Conservation (phyloP, 2,329 filamentous ascomycete genomes). For the Calonectria ilicicola region DNA sequence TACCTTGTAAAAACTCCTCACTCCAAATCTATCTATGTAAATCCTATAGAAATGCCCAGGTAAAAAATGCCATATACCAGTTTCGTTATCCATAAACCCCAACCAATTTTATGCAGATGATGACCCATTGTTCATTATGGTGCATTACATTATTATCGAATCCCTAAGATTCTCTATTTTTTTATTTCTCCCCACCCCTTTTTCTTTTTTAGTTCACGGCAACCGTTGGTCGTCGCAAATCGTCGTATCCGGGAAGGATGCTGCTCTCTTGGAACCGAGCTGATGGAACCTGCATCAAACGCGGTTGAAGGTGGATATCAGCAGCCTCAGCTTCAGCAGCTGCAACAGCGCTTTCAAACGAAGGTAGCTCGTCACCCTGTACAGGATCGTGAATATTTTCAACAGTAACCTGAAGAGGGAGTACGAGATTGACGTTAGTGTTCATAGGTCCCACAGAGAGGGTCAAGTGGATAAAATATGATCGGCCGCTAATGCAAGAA, state of each 20-base stretch:
- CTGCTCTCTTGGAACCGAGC: slow-evolving; percentile 46
- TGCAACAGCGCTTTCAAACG: slow-evolving; percentile 62
- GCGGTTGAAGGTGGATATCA: slow-evolving; percentile 57
- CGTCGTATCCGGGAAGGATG: slow-evolving; percentile 56
- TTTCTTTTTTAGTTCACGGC: slow-evolving; percentile 34
- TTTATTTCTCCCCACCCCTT: too few relatives aligned
- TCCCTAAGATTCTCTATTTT: neutral
- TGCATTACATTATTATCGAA: slow-evolving; percentile 31
- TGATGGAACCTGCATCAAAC: slow-evolving; percentile 51
- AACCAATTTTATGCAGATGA: slow-evolving; percentile 30
- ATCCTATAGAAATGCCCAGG: slow-evolving; percentile 9
- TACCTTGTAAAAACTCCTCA: slow-evolving; percentile 39
- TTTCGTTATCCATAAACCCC: slow-evolving; percentile 24
- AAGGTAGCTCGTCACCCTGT: slow-evolving; percentile 54
- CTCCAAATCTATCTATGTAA: slow-evolving; percentile 30
- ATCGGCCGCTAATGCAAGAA: slow-evolving; percentile 67
- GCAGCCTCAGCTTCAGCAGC: slow-evolving; percentile 56
- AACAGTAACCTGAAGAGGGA: slow-evolving; percentile 66
- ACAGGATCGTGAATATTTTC: slow-evolving; percentile 49
- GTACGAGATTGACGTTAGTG: slow-evolving; percentile 56
- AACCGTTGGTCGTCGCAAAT: slow-evolving; percentile 44
- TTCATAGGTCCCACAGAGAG: slow-evolving; percentile 57
- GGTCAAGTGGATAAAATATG: slow-evolving; percentile 64
- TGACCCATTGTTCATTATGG: slow-evolving; percentile 32
- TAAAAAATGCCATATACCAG: slow-evolving; percentile 27